These are phyloP conservation scores for Saccharomyces uvarum DNA, from an alignment of 1,139 yeast species.

Conservation along the genomic window DNA sequence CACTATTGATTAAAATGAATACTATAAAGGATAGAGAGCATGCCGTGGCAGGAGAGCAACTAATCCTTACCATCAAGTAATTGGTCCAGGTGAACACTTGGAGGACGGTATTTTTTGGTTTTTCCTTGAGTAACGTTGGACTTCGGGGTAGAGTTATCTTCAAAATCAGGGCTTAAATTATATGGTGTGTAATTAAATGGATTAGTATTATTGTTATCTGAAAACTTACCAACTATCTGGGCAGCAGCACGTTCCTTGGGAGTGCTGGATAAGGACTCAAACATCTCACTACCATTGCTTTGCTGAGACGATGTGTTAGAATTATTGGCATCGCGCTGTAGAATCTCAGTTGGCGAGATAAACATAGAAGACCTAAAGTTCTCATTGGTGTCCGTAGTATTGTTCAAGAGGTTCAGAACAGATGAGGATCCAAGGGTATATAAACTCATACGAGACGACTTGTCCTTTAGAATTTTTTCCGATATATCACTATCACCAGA, in stretches of 20 bases:
- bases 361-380: conserved; percentile 29
- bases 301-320: conserved; percentile 1
- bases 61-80: conserved; percentile 12
- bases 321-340: conserved; percentile 12
- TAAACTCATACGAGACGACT: conserved; percentile 17
- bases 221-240: conserved; percentile 4
- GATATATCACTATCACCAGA: conserved; percentile 18
- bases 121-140: conserved; percentile 3
- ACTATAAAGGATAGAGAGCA: neutral
- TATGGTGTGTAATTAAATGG: neutral
- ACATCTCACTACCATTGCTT: conserved; percentile 3
- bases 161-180: neutral
- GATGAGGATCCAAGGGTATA: conserved; percentile 19
- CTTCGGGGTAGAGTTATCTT: neutral
- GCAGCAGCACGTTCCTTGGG: conserved; percentile 5
- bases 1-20: neutral
- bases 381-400: conserved; percentile 1
- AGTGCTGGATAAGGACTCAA: conserved; percentile 6
- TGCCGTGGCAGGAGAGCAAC: neutral
- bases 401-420: conserved; percentile 9
- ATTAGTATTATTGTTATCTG: neutral
- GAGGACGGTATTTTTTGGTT: conserved; percentile 12
- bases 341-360: conserved; percentile 34
- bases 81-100: conserved; percentile 18
- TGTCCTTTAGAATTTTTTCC: conserved; percentile 16